Conservation (phyloP, 768 basidiomycete genomes). For the Lentinus tigrinus region DNA sequence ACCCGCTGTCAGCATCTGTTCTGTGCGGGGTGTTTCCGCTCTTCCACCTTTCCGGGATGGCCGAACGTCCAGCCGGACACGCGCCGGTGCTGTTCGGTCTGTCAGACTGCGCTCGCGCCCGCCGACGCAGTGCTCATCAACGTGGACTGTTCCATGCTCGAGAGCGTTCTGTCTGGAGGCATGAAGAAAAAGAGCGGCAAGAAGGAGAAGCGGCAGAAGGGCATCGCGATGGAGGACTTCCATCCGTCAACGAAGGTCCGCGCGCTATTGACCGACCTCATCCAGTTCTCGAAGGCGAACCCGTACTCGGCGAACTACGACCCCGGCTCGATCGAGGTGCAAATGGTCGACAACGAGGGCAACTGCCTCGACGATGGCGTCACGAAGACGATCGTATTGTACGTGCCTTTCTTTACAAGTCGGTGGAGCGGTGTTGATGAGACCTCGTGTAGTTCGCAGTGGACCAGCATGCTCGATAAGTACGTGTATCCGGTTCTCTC, state of each 20-base stretch:
- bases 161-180: constrained; percentile 16
- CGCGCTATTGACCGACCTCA: constrained; percentile 75
- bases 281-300: constrained; percentile 79
- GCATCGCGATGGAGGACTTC: constrained; percentile 50
- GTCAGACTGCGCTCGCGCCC: constrained; percentile 64
- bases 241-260: constrained; percentile 88
- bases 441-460: constrained; percentile 69
- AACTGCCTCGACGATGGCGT: constrained; percentile 66
- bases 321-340: constrained; percentile 65
- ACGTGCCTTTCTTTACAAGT: constrained; percentile 39
- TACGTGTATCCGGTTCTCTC: constrained; percentile 34
- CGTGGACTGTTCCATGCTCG: constrained; percentile 49
- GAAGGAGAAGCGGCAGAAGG: constrained; percentile 66
- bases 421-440: neutral
- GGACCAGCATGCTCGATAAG: constrained; percentile 94
- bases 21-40: constrained; percentile 83
- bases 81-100: constrained; percentile 72
- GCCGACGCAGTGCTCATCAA: constrained; percentile 84
- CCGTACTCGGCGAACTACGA: constrained; percentile 89
- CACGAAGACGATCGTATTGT: constrained; percentile 96
- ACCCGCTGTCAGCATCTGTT: constrained; percentile 95
- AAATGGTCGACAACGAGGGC: constrained; percentile 76
- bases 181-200: constrained; percentile 64
- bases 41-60: constrained; percentile 78
- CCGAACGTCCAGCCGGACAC: constrained; percentile 62